These are phyloP conservation scores for Alloteropsis semialata DNA, from an alignment of 176 grass and related monocot genomes.

Conservation along the genomic window DNA sequence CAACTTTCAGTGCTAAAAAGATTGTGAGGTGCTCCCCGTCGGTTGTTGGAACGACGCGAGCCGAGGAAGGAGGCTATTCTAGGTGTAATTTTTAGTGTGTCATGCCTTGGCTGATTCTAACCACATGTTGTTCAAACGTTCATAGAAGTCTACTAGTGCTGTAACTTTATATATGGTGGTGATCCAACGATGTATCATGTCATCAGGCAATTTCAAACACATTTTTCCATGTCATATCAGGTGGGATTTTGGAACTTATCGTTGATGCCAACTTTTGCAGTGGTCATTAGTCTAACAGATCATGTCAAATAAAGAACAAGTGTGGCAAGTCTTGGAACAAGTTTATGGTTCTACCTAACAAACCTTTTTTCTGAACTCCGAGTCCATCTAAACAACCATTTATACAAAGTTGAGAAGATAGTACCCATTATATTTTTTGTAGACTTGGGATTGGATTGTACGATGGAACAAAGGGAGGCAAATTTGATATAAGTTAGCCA, in stretches of 20 bases:
- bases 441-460: not conserved
- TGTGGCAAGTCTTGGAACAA: not conserved
- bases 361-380: not conserved
- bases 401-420: not conserved
- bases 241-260: not conserved
- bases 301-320: not conserved
- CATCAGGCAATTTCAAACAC: not conserved
- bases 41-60: too few relatives aligned
- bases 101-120: not conserved
- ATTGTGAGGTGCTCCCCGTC: too few relatives aligned
- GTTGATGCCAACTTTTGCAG: not conserved
- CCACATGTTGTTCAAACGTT: not conserved
- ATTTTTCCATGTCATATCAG: not conserved
- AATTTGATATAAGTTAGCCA: too few relatives aligned
- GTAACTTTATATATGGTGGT: not conserved
- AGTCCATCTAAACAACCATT: not conserved
- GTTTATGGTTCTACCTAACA: not conserved
- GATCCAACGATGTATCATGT: not conserved
- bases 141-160: not conserved
- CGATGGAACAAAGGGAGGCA: not conserved
- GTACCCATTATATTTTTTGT: not conserved
- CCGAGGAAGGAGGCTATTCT: too few relatives aligned
- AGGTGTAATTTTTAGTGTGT: not conserved
- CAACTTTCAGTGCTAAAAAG: not conserved
- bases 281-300: not conserved